A percentile compares a stretch with the other conserved stretches of the same genome.
These are phyloP conservation scores for Erodium texanum DNA, from an alignment of 441 rosid genomes.

Conservation along the genomic window DNA sequence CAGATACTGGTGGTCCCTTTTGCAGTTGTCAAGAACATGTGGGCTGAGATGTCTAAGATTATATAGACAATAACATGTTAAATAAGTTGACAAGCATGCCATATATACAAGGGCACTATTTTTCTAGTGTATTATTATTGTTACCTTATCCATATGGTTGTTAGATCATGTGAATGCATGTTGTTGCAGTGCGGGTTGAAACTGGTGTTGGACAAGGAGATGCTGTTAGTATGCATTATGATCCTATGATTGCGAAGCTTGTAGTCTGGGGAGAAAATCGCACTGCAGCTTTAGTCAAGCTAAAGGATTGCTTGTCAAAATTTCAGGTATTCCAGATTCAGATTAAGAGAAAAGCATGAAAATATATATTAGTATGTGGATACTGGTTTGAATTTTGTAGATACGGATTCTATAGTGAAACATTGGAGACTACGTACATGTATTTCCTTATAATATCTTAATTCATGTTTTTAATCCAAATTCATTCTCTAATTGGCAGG, in stretches of 20 bases:
- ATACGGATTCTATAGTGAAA: no score
- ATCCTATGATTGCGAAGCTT: slow-evolving; percentile 99
- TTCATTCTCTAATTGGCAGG: slow-evolving; percentile 38
- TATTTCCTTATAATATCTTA: neutral
- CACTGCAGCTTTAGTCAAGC: slow-evolving; percentile 68
- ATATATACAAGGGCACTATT: neutral
- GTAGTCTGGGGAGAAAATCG: slow-evolving; percentile 89
- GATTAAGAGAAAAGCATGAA: neutral
- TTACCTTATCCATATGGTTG: slow-evolving; percentile 11
- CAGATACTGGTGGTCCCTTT: neutral
- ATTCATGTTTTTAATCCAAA: neutral
- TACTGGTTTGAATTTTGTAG: neutral
- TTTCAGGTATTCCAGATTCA: slow-evolving; percentile 52
- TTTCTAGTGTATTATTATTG: slow-evolving; percentile 7
- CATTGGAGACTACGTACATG: no score
- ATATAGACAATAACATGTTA: neutral
- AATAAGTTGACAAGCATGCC: neutral
- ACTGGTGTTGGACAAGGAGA: slow-evolving; percentile 96
- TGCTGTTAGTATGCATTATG: slow-evolving; percentile 92
- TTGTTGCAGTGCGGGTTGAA: slow-evolving; percentile 67
- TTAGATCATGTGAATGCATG: slow-evolving; percentile 17
- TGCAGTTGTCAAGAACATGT: neutral
- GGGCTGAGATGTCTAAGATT: neutral
- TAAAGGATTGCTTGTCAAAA: slow-evolving; percentile 75
- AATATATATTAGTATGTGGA: no score